Percentiles rank a stretch among this genome's conserved stretches.
Evolutionary conservation across 331 rosid species (phyloP).

Genomic region (Malus hybrid): DNA sequence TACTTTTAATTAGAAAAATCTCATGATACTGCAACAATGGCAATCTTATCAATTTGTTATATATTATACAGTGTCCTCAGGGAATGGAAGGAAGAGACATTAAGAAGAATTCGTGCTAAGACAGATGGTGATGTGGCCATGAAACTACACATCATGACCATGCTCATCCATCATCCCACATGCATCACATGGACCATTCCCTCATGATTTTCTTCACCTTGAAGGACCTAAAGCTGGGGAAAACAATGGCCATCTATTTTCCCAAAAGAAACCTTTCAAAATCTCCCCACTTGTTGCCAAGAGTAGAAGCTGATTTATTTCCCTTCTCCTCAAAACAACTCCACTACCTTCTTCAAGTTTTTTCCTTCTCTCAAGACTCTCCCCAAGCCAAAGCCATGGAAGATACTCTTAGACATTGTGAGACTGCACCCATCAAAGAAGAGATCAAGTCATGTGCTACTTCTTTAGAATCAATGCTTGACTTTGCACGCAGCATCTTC

Average conservation of each 20-base stretch:
- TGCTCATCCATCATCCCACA: slow-evolving; percentile 7
- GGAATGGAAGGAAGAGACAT: slow-evolving; percentile 11
- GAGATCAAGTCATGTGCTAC: slow-evolving; percentile 70
- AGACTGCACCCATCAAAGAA: slow-evolving; percentile 39
- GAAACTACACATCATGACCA: neutral
- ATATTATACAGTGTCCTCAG: slow-evolving; percentile 21
- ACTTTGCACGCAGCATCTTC: slow-evolving; percentile 28
- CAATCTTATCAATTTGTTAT: too few relatives aligned
- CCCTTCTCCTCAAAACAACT: slow-evolving; percentile 56
- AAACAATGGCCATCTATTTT: slow-evolving; percentile 48
- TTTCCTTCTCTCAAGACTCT: slow-evolving; percentile 41
- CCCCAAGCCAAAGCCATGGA: slow-evolving; percentile 58
- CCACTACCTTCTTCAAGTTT: slow-evolving; percentile 29
- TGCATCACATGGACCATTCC: slow-evolving; percentile 41
- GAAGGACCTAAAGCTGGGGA: slow-evolving; percentile 39
- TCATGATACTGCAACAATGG: too few relatives aligned
- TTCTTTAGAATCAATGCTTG: slow-evolving; percentile 64
- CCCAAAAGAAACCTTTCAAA: slow-evolving; percentile 41
- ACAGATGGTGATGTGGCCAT: slow-evolving; percentile 3
- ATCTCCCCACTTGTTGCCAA: slow-evolving; percentile 39
- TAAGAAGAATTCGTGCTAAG: neutral
- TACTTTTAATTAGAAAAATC: neutral
- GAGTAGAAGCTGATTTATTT: slow-evolving; percentile 41
- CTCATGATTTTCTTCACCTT: slow-evolving; percentile 48
- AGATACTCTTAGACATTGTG: slow-evolving; percentile 52